Evolutionary conservation across 352 stramenopile genomes (phyloP).

Genomic region (Pilasporangium apinafurcum): DNA sequence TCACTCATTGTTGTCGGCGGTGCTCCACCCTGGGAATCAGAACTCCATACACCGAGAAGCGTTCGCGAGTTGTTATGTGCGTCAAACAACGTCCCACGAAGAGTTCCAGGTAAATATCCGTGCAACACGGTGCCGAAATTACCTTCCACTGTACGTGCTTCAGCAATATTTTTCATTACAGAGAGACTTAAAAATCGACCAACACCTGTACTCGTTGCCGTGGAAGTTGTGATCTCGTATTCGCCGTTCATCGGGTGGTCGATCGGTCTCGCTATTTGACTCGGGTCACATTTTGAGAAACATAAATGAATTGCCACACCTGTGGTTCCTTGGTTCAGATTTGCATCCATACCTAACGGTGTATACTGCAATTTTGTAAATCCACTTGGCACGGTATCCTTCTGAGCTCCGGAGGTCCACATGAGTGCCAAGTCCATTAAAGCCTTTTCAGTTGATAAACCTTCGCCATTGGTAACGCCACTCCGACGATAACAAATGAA

Average conservation of each 20-base stretch:
- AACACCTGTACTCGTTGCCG: slow-evolving; percentile 3
- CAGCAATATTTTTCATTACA: slow-evolving; percentile 43
- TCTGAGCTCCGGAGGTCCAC: slow-evolving; percentile 63
- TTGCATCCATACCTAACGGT: slow-evolving; percentile 82
- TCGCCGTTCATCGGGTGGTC: slow-evolving; percentile 69
- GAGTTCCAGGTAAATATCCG: slow-evolving; percentile 40
- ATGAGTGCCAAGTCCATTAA: slow-evolving; percentile 73
- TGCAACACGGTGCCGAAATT: slow-evolving; percentile 76
- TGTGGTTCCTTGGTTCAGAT: slow-evolving; percentile 73
- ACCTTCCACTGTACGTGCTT: slow-evolving; percentile 45
- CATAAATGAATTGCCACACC: slow-evolving; percentile 75
- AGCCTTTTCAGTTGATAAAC: slow-evolving; percentile 30
- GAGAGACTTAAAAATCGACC: slow-evolving; percentile 45
- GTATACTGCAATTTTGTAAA: slow-evolving; percentile 86
- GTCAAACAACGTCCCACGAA: slow-evolving; percentile 51
- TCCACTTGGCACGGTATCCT: slow-evolving; percentile 47
- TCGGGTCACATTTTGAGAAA: slow-evolving; percentile 49
- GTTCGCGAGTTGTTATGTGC: slow-evolving; percentile 15
- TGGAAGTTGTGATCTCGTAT: slow-evolving; percentile 65
- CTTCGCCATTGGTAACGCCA: background rate
- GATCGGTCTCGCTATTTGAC: slow-evolving; percentile 46
- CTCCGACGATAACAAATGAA: slow-evolving; percentile 75
- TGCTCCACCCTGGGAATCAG: slow-evolving; percentile 26
- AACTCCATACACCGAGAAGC: slow-evolving; percentile 63
- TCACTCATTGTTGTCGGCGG: slow-evolving; percentile 43